Evolutionary conservation across 768 basidiomycete genomes (phyloP), one percentile per base, ranked within the genome.

Genomic region (Phanerochaete carnosa): DNA sequence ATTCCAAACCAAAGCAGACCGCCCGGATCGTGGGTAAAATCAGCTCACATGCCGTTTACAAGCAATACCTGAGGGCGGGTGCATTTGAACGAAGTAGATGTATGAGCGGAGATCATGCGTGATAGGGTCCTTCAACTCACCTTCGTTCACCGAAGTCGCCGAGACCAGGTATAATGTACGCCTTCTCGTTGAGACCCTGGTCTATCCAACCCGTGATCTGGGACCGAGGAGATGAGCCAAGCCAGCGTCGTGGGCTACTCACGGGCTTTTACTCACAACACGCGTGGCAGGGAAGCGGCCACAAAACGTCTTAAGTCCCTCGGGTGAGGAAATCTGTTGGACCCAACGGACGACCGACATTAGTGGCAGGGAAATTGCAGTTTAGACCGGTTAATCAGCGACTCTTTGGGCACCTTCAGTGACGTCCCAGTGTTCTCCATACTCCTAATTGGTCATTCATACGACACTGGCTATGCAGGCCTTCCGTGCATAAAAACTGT

Each of bases 181-280:
- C 86, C 71, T 89, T 92, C 59, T 92, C 92, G 66, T 98, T 95
- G 55, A 98, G 81, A 4, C 94, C 92, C 65, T 94, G 77, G 71
- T 98, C 95, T 56, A 98, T 93, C 94, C 95, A 96, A 2, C 95
- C 95, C 12, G 95, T 96, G 56, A 97, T 89, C 90, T 94, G 64
- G 4, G 32, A 23, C 55, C 45, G 11, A 37, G 2, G 46, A n/a
- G 56, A 49, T 57, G 45, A 69, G 29, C 64, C 30, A 23, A 15
- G 6, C 26, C 28, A 33, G 25, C 2, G 37, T 15, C 52, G 9
- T 13, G 22, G 15, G 45, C 47, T 25, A 35, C 26, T n/a, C 29
- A 26, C 22, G 23, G 13, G 26, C 33, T 5, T 22, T 13, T 22
- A 80, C 89, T 68, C 70, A 94, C 91, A 68, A 95, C 87, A 71